Base-by-base conservation (phyloP, 1,284 basidiomycete species). In the Rhizoctonia solani region DNA sequence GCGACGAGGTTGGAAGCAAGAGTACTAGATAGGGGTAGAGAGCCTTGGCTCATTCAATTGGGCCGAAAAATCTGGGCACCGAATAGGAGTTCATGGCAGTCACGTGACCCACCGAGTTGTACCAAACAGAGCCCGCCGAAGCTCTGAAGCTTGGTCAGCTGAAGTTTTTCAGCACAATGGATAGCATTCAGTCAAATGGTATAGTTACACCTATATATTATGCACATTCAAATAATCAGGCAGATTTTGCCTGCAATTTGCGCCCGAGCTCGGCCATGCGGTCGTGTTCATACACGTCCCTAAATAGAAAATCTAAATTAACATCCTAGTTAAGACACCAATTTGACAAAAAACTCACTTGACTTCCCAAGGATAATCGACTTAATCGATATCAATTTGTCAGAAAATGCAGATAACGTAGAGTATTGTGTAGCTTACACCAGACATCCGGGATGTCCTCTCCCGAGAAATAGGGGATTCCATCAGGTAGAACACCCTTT, bases 301-400 rank as follows among this genome's bases (percentile, higher is more conserved):
- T 92, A 66, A 30, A 42, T 52, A 54, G 21, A 58, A 27, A 47
- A 63, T 32, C 68, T 67, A 70, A 71, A 72, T 55, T 71, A 25
- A 16, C 8, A 65, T 65, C 41, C 23, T 69, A 68, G 54, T 50
- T 61, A 42, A 55, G 39, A 27, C 49, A 66, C 49, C 49, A 68
- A 69, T 4, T 44, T 34, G 39, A 66, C 55, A 75, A 42, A 65
- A 49, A 14, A 74, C 88, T 78, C 74, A 90, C 89, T 75, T 80
- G 14, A 86, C 83, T 79, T 92, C 90, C 90, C 90, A 92, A 74
- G 90, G 90, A 75, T 92, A 92, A 74, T 92, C 89, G 71, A 92
- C 89, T 92, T 73, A 70, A 13, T 34, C 21, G n/a, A 44, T 39
- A 11, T 53, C 13, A 19, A 5, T 42, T 68, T 61, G 44, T 68